These are phyloP conservation scores for Besnoitia besnoiti DNA, from an alignment of 169 alveolate genomes.

Conservation along the genomic window DNA sequence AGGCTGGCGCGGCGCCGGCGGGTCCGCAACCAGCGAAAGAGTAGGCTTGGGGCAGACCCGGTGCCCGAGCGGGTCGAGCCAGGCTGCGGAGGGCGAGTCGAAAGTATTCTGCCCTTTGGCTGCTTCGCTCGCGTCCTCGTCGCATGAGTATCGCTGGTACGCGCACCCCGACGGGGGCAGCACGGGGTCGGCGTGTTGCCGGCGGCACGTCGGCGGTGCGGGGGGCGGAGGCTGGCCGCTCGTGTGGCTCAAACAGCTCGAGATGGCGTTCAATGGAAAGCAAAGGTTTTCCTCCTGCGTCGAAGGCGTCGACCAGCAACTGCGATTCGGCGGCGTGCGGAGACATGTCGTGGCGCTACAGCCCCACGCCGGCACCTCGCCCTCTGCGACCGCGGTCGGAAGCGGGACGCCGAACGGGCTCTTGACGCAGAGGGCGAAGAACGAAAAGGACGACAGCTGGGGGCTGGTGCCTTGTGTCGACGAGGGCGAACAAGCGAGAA, in stretches of 20 bases:
- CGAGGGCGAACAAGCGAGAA: too few relatives aligned
- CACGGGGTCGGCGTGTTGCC: conserved; percentile 23
- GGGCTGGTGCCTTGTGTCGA: too few relatives aligned
- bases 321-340: background rate
- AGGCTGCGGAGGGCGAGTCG: background rate
- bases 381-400: background rate
- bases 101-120: background rate
- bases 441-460: background rate
- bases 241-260: conserved; percentile 26
- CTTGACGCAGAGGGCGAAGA: background rate
- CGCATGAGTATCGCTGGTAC: conserved; percentile 17
- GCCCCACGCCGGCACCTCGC: background rate
- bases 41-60: too few relatives aligned
- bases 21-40: too few relatives aligned
- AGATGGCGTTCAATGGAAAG: conserved; percentile 14
- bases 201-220: conserved; percentile 30
- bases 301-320: background rate
- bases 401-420: too few relatives aligned
- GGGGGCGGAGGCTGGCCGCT: conserved; percentile 48
- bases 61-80: too few relatives aligned
- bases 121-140: background rate
- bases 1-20: too few relatives aligned
- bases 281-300: background rate
- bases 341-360: background rate
- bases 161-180: conserved; percentile 22